Conservation (phyloP, 257 asterid genomes). For the Verbascum thapsus region DNA sequence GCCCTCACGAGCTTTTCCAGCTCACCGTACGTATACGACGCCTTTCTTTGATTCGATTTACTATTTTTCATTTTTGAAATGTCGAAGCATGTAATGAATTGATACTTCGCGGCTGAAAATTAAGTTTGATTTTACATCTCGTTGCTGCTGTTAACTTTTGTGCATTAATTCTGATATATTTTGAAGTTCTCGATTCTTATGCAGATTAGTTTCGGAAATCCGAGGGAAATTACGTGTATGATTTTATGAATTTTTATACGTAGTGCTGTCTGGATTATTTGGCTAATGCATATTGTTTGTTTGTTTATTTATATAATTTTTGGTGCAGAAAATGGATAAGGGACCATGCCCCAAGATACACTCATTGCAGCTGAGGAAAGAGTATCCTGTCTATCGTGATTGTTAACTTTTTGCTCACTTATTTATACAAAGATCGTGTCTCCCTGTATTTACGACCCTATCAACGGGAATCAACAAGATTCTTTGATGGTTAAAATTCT, state of each 20-base stretch:
- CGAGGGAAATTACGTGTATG: not conserved
- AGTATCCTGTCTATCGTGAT: constrained; percentile 55
- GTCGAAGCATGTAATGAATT: not conserved
- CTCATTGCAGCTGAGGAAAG: constrained; percentile 77
- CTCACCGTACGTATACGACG: constrained; percentile 57
- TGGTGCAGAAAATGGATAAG: constrained; percentile 81
- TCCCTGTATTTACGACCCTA: too few relatives aligned
- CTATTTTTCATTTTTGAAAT: not conserved
- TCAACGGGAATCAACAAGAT: too few relatives aligned
- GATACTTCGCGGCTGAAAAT: not conserved
- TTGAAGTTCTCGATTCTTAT: not conserved
- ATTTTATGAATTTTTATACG: not conserved
- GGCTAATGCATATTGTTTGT: not conserved
- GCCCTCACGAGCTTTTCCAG: constrained; percentile 89
- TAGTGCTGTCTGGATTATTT: not conserved
- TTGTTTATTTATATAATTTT: not conserved
- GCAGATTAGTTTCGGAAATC: not conserved
- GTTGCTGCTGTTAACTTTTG: not conserved
- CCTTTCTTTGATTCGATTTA: too few relatives aligned
- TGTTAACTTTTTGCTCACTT: not conserved
- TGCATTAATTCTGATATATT: not conserved
- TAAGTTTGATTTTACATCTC: not conserved
- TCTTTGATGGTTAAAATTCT: not conserved
- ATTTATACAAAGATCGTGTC: not conserved
- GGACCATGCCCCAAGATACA: constrained; percentile 91